Conservation (phyloP, 148 eudicot genomes). For the Euryodendron excelsum region DNA sequence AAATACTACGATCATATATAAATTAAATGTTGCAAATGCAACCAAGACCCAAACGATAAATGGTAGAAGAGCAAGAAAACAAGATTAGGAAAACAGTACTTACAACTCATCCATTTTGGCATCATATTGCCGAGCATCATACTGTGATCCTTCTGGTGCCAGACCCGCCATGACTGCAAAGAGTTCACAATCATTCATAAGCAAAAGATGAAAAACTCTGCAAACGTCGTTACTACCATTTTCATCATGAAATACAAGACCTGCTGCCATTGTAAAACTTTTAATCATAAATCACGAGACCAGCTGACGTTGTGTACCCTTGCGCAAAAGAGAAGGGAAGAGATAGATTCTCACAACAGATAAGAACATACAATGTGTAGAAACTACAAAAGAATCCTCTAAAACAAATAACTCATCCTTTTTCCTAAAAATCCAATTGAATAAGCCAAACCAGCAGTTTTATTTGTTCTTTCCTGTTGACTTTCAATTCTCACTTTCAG, state of each 20-base stretch:
- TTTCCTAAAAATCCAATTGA: not conserved
- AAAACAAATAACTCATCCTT: not conserved
- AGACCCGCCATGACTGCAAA: constrained; percentile 32
- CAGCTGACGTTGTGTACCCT: not conserved
- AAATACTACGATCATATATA: not conserved
- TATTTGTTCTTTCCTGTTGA: not conserved
- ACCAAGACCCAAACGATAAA: not conserved
- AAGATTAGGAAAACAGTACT: not conserved
- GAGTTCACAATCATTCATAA: not conserved
- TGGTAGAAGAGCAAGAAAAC: not conserved
- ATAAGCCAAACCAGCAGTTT: not conserved
- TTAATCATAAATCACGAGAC: not conserved
- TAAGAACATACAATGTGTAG: not conserved
- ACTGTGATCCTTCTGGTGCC: constrained; percentile 31
- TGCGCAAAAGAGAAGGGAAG: not conserved
- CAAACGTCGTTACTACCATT: not conserved
- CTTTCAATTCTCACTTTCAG: not conserved
- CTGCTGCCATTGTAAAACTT: not conserved
- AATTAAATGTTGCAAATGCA: not conserved
- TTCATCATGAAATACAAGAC: not conserved
- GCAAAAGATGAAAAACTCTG: not conserved
- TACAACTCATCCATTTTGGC: constrained; percentile 35
- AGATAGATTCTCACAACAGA: not conserved
- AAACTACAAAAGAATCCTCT: not conserved
- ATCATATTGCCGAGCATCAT: constrained; percentile 27